Conservation (phyloP, 495 filamentous ascomycete genomes). For the Cercophora scortea region DNA sequence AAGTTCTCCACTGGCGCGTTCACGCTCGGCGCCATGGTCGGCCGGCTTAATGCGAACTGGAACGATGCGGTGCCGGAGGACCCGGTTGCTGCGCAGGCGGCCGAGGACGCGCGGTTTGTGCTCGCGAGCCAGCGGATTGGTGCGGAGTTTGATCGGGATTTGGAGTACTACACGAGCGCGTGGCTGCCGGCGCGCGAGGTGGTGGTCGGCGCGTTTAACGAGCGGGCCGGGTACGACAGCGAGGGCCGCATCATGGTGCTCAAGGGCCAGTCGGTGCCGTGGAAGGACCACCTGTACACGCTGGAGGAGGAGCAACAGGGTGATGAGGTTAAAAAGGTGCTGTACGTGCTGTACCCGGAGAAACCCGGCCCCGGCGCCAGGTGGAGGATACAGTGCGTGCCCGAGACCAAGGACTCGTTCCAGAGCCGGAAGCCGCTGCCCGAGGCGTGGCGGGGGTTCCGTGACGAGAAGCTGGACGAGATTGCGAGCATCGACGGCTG, state of each 20-base stretch:
- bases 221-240: conserved; percentile 56
- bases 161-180: conserved; percentile 59
- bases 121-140: conserved; percentile 74
- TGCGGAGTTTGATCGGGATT: conserved; percentile 69
- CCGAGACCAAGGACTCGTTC: conserved; percentile 72
- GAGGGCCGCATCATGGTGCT: conserved; percentile 76
- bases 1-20: conserved; percentile 75
- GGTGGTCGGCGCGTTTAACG: conserved; percentile 62
- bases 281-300: conserved; percentile 92
- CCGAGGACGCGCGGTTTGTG: conserved; percentile 74
- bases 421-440: conserved; percentile 84
- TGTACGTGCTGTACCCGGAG: conserved; percentile 96
- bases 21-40: conserved; percentile 74
- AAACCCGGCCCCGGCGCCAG: conserved; percentile 57
- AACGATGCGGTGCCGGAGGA: conserved; percentile 42
- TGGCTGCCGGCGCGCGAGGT: conserved; percentile 85
- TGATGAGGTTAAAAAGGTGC: conserved; percentile 43
- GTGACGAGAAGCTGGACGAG: conserved; percentile 73
- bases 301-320: conserved; percentile 58
- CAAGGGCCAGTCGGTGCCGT: conserved; percentile 66
- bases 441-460: conserved; percentile 80
- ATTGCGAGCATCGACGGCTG: conserved; percentile 66
- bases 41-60: conserved; percentile 70
- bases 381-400: conserved; percentile 90
- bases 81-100: conserved; percentile 54